Evolutionary conservation across 2,329 filamentous ascomycete genomes (phyloP), one percentile per base, ranked within the genome.

Genomic region (Verticillium tricorpus): DNA sequence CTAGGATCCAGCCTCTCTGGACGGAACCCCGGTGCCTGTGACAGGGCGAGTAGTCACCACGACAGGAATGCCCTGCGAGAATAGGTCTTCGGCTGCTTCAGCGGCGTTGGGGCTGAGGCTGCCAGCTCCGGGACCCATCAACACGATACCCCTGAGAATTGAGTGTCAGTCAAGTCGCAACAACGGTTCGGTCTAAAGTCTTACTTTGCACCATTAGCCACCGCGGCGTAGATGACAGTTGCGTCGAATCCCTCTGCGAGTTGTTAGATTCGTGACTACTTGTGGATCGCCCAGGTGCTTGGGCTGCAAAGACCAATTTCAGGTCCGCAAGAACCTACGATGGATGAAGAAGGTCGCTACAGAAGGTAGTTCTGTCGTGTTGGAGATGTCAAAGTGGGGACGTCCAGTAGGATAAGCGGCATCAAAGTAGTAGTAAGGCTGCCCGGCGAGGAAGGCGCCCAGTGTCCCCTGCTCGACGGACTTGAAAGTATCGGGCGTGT

Each of bases 401-500:
- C 77, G 73, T 9, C 75, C 74, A 37, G 76, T 76, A 17, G 82
- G 78, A 14, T 72, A 72, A 0, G 78, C 72, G 0, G 82, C 72
- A 3, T 74, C 76, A 63, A 77, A 85, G 71, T 79, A 85, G 72
- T 84, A 85, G 66, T 79, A 83, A 0, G 82, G 81, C 6, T 79
- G 75, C n/a, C 82, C 77, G 56, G 80, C 80, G 62, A 85, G 77
- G 67, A 85, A 78, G 57, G 76, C 73, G 12, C 82, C 82, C 0
- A 84, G 73, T 57, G 80, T 79, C 1, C 81, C 78, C 63, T 76
- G 74, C 68, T 85, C 82, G 1, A 75, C 73, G 3, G 77, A 76
- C 67, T 78, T 79, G 75, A 85, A 85, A 0, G 82, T 84, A 64
- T 84, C 82, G 22, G 83, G 73, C 0, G 79, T 79, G 66, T 84